Percentiles rank a stretch among this genome's conserved stretches.
Conservation (phyloP, 169 alveolate species). For the Plasmodium relictum region DNA sequence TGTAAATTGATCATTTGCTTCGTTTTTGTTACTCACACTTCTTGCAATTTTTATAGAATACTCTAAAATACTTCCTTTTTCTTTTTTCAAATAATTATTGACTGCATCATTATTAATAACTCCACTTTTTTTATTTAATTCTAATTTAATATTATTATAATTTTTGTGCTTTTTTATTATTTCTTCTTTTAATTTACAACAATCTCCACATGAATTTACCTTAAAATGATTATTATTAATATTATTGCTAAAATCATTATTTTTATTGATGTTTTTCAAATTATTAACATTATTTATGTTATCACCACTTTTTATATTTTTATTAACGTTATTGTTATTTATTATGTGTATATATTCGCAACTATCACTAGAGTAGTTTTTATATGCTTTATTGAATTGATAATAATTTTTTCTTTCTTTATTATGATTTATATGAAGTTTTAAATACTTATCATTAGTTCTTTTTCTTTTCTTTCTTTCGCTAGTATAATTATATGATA, state of each 20-base stretch:
- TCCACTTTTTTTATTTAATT: not conserved
- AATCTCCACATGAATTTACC: too few relatives aligned
- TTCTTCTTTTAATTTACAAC: too few relatives aligned
- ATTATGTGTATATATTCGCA: not conserved
- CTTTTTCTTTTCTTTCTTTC: not conserved
- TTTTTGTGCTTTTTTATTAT: not conserved
- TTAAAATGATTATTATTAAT: too few relatives aligned
- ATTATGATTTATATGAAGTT: too few relatives aligned
- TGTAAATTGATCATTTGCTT: not conserved
- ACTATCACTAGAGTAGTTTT: not conserved
- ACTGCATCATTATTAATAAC: not conserved
- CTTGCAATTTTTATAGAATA: not conserved
- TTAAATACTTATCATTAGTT: not conserved
- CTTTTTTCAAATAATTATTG: not conserved
- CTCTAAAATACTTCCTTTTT: not conserved
- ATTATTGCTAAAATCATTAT: not conserved
- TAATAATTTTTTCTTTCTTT: too few relatives aligned
- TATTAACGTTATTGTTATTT: not conserved
- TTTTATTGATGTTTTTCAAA: not conserved
- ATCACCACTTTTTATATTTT: not conserved
- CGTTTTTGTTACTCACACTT: not conserved
- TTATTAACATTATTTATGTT: not conserved
- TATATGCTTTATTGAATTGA: not conserved
- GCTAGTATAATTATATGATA: constrained; percentile 12
- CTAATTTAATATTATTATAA: not conserved